These are phyloP conservation scores for Hypoxylon cercidicola DNA, from an alignment of 495 filamentous ascomycete genomes.

Conservation along the genomic window DNA sequence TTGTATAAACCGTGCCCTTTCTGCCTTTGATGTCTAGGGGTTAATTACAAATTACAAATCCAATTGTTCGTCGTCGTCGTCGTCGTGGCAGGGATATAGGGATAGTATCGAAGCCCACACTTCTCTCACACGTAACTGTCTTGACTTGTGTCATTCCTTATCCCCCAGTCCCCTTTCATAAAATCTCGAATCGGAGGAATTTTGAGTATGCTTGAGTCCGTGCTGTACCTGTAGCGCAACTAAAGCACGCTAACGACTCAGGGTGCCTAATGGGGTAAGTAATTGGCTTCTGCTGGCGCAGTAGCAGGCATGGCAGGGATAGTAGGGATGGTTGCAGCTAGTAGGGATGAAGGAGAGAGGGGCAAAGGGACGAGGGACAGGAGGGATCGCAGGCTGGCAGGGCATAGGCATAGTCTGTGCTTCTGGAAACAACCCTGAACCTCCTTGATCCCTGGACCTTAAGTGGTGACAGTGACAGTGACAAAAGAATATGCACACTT, in stretches of 20 bases:
- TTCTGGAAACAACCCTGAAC: constrained; percentile 9
- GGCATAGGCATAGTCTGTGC: constrained; percentile 8
- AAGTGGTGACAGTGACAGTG: too few species aligned
- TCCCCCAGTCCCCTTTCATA: constrained; percentile 39
- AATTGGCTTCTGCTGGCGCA: constrained; percentile 12
- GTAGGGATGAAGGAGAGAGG: not conserved
- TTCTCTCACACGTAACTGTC: constrained; percentile 42
- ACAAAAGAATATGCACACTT: too few species aligned
- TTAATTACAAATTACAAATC: too few species aligned
- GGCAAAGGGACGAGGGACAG: not conserved
- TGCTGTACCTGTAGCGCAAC: constrained; percentile 13
- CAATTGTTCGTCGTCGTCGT: too few species aligned
- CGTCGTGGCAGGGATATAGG: constrained; percentile 2
- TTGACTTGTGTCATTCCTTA: constrained; percentile 34
- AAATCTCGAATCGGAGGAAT: constrained; percentile 30
- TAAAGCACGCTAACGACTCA: constrained; percentile 44
- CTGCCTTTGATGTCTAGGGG: too few species aligned
- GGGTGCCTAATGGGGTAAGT: constrained; percentile 34
- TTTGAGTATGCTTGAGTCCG: constrained; percentile 35
- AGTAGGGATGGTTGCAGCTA: too few species aligned
- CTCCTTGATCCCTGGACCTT: too few species aligned
- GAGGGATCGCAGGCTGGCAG: constrained; percentile 7
- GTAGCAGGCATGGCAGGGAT: constrained; percentile 2
- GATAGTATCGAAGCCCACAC: constrained; percentile 21
- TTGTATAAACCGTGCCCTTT: too few species aligned